These are phyloP conservation scores for Phytophthora aleatoria DNA, from an alignment of 352 stramenopile species.

Conservation along the genomic window DNA sequence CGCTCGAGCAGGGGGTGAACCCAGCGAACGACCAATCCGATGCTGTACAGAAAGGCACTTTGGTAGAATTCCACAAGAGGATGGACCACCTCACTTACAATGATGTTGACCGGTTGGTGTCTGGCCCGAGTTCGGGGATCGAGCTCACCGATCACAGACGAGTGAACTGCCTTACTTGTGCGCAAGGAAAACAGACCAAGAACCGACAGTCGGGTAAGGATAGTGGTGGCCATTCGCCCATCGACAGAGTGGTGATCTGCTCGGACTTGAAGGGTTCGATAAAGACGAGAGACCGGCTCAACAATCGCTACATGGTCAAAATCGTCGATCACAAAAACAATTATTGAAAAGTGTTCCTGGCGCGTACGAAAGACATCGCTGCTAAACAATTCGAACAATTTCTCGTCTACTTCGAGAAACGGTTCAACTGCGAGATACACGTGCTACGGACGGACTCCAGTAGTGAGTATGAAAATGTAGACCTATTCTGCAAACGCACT, in stretches of 20 bases:
- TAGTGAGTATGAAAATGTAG: not conserved
- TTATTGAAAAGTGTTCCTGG: not conserved
- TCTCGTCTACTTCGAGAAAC: not conserved
- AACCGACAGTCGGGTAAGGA: not conserved
- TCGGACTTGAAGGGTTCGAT: conserved; percentile 1
- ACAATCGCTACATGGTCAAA: not conserved
- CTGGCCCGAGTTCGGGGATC: not conserved
- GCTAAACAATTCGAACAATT: not conserved
- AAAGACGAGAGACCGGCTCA: not conserved
- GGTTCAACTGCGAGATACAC: not conserved
- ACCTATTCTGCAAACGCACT: not conserved
- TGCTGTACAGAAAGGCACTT: not conserved
- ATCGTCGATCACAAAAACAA: not conserved
- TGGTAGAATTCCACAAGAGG: not conserved
- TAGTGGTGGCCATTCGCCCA: not conserved
- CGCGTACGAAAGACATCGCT: not conserved
- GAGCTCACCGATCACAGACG: not conserved
- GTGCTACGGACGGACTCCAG: not conserved
- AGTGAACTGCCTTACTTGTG: not conserved
- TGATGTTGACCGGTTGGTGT: not conserved
- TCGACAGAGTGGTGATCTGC: not conserved
- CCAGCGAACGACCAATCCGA: not conserved
- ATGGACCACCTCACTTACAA: not conserved
- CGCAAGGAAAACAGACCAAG: not conserved
- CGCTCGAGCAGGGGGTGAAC: not conserved